A percentile compares a stretch with the other conserved stretches of the same genome.
phyloP scores from a whole-genome alignment of 2,329 filamentous ascomycete genomes.

The Aureobasidium sp. region DNA sequence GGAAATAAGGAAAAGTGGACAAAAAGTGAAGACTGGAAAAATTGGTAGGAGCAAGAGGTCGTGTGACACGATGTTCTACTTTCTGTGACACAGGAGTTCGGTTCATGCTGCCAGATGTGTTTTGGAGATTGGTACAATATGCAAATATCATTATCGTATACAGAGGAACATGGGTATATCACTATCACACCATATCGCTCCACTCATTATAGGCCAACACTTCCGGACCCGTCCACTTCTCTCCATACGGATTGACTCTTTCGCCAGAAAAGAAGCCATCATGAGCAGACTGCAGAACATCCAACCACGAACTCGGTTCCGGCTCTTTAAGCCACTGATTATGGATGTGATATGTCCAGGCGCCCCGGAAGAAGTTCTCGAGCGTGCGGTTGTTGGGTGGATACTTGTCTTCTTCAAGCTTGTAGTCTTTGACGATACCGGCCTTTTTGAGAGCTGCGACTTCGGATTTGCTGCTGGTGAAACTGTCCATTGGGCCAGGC shows the following conservation, averaged over 20 bases:
- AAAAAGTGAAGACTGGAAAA: too few species aligned
- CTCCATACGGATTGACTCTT: constrained; percentile 47
- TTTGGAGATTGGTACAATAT: neutral
- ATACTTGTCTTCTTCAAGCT: constrained; percentile 44
- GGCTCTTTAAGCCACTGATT: constrained; percentile 53
- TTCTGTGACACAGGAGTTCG: too few species aligned
- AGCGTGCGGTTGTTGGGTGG: constrained; percentile 50
- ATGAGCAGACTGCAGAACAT: constrained; percentile 46
- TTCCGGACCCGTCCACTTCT: constrained; percentile 45
- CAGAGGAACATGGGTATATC: neutral
- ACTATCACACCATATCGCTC: constrained; percentile 39
- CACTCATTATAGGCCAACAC: constrained; percentile 44
- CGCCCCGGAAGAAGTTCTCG: constrained; percentile 50
- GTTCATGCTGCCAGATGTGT: too few species aligned
- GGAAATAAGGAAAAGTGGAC: too few species aligned
- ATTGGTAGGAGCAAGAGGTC: too few species aligned
- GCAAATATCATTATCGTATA: neutral
- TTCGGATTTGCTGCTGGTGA: constrained; percentile 35
- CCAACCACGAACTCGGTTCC: constrained; percentile 50
- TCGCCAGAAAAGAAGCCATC: constrained; percentile 47
- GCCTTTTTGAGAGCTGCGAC: constrained; percentile 34
- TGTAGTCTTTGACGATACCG: constrained; percentile 39
- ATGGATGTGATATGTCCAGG: constrained; percentile 53
- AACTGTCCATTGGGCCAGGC: constrained; percentile 27
- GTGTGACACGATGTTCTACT: too few species aligned